Evolutionary conservation across 495 filamentous ascomycete genomes (phyloP), one percentile per base, ranked within the genome.

Genomic region (Trichoderma erinaceum): DNA sequence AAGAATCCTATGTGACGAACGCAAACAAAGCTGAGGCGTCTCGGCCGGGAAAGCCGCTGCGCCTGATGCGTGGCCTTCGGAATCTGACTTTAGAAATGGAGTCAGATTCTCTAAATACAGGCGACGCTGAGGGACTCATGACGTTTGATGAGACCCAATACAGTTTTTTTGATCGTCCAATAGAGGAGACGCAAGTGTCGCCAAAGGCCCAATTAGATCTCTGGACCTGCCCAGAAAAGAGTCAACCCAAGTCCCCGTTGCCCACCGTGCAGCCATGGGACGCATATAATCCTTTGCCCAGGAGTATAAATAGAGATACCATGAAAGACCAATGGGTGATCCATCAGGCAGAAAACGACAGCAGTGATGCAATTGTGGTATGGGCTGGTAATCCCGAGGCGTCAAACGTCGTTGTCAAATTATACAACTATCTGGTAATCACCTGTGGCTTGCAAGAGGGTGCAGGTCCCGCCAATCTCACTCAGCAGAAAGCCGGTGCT

Each of bases 1-100:
- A 84, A 68, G 80, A 80, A 65, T 70, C 72, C 5, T 71, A 71
- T 23, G 75, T 83, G 1, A 72, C 71, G 63, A 66, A 72, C 1
- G 41, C 63, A 0, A 21, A 65, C 23, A 67, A 65, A 13, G 43
- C 50, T 7, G 69, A 21, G 4, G 44, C 23, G 50, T 16, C 68
- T n/a, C 8, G 25, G 12, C 46, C 63, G 25, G 68, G 73, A 16
- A 74, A 72, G 3, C 69, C 71, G 12, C 73, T 75, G 11, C 69
- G 73, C 2, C 70, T 75, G 2, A 67, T 84, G 21, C 46, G 50
- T 1, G 81, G 81, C 2, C 71, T 84, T 18, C 70, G 78, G 52
- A 77, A 79, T 70, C 70, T 84, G n/a, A 67, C 76, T 23, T 71
- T 84, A 12, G 80, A 83, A 64, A 75, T 84, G 43, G 76, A 76